A percentile compares a stretch with the other conserved stretches of the same genome.
Conservation (phyloP, 1,139 yeast genomes). For the Kazachstania sp. region DNA sequence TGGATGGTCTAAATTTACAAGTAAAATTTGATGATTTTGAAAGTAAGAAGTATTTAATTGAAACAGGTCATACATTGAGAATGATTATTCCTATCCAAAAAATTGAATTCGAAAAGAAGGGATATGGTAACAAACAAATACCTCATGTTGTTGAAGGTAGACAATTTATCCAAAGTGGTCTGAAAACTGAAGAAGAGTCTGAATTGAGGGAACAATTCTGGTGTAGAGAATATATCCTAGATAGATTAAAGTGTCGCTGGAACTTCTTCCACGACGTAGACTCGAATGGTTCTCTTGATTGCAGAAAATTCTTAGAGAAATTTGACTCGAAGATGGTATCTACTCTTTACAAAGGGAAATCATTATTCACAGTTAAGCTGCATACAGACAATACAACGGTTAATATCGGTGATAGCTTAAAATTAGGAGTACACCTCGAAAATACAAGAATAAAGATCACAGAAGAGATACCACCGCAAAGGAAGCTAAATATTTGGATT, state of each 20-base stretch:
- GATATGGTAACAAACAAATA: constrained; percentile 44
- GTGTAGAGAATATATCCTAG: constrained; percentile 62
- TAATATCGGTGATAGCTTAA: constrained; percentile 12
- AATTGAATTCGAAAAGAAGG: constrained; percentile 29
- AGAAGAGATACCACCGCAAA: constrained; percentile 6
- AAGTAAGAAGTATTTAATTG: constrained; percentile 21
- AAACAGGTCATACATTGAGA: constrained; percentile 43
- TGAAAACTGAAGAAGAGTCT: constrained; percentile 44
- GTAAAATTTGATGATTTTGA: constrained; percentile 22
- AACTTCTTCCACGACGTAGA: constrained; percentile 13
- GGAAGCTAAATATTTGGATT: constrained; percentile 9
- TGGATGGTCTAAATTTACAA: constrained; percentile 18
- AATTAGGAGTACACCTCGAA: constrained; percentile 6
- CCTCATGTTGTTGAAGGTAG: constrained; percentile 67
- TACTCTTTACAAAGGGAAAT: constrained; percentile 18
- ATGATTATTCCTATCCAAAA: constrained; percentile 62
- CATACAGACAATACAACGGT: constrained; percentile 8
- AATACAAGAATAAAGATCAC: constrained; percentile 7
- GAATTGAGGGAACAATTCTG: constrained; percentile 63
- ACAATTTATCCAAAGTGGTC: constrained; percentile 60
- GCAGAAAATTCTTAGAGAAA: constrained; percentile 22
- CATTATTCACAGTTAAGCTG: constrained; percentile 15
- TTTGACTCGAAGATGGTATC: constrained; percentile 20
- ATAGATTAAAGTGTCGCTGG: constrained; percentile 61
- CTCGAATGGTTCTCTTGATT: constrained; percentile 19